A percentile compares a stretch with the other conserved stretches of the same genome.
phyloP scores from a whole-genome alignment of 768 basidiomycete genomes.

The Crepidotus variabilis region DNA sequence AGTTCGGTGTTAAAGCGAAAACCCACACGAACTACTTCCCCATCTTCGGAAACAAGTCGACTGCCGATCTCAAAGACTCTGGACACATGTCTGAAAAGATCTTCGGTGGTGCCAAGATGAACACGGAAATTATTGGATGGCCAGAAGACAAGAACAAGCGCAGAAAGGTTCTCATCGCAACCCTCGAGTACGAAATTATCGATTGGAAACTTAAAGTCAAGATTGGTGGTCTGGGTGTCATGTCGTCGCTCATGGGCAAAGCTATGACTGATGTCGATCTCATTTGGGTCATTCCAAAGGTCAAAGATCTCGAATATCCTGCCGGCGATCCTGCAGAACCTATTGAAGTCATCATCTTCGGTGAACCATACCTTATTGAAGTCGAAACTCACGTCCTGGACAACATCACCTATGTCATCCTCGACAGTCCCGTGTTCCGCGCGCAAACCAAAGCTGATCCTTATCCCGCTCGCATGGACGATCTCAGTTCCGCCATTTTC shows the following conservation, averaged over 20 bases:
- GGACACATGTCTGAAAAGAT: slow-evolving; percentile 67
- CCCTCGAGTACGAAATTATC: slow-evolving; percentile 93
- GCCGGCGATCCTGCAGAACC: slow-evolving; percentile 89
- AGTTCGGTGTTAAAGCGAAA: slow-evolving; percentile 80
- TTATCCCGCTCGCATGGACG: slow-evolving; percentile 96
- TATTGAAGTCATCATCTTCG: slow-evolving; percentile 95
- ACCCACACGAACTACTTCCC: slow-evolving; percentile 80
- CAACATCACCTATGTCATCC: slow-evolving; percentile 93
- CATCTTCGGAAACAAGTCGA: slow-evolving; percentile 76
- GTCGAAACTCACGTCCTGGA: slow-evolving; percentile 91
- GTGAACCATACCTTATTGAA: slow-evolving; percentile 93
- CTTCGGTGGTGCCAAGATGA: slow-evolving; percentile 54
- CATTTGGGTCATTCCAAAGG: slow-evolving; percentile 92
- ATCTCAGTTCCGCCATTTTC: slow-evolving; percentile 93
- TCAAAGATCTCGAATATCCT: slow-evolving; percentile 92
- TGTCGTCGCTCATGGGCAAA: slow-evolving; percentile 97
- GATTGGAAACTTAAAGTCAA: slow-evolving; percentile 99
- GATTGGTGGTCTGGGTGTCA: slow-evolving; percentile 96
- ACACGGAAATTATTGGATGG: slow-evolving; percentile 88
- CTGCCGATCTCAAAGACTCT: slow-evolving; percentile 65
- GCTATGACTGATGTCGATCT: slow-evolving; percentile 97
- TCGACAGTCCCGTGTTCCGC: slow-evolving; percentile 95
- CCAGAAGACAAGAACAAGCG: slow-evolving; percentile 91
- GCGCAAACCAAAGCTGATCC: slow-evolving; percentile 96
- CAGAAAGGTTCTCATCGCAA: slow-evolving; percentile 87